Evolutionary conservation across 2,329 filamentous ascomycete genomes (phyloP), one percentile per base, ranked within the genome.

Genomic region (Talaromyces sp.): DNA sequence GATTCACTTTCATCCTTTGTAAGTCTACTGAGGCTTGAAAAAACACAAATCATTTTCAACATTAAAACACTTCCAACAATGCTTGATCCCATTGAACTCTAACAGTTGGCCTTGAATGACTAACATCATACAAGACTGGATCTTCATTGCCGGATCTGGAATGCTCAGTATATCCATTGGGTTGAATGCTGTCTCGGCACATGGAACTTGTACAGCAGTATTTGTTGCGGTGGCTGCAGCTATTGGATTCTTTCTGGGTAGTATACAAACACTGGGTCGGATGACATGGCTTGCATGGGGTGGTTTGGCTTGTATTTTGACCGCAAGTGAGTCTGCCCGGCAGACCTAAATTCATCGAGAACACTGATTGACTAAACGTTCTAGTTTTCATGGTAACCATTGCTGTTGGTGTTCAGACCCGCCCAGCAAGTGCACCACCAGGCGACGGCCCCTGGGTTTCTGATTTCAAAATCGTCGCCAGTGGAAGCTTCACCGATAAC

Each of bases 91-190:
- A 9, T 27, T 27, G 24, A 4, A 5, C 9, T 27, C 24, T 20
- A 2, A 11, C 14, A 19, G 5, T 27, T 9, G 24, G 24, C 9
- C 4, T 27, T 5, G 4, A 27, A 27, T 19, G 11, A 14, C 43
- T 17, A 8, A 13, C 27, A 22, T 10, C 11, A 13, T 17, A 29
- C 11, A 17, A 63, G 60, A 58, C 68, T 71, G 43, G 62, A 65
- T 61, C 51, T 78, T 51, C 69, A 72, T 70, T 6, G 32, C 11
- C n/a, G 32, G 75, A 36, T 75, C 74, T 22, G 75, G 69, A 16
- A 69, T 79, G 58, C 62, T 77, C 4, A 66, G 75, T n/a, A 65
- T 73, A 2, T 76, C 71, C 0, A 76, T 75, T 16, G 69, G 61
- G 0, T 57, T 77, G 7, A 77, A 77, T 48, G 62, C 74, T 1